These are phyloP conservation scores for Rhizopogon sp. DNA, from an alignment of 768 basidiomycete genomes.

Conservation along the genomic window DNA sequence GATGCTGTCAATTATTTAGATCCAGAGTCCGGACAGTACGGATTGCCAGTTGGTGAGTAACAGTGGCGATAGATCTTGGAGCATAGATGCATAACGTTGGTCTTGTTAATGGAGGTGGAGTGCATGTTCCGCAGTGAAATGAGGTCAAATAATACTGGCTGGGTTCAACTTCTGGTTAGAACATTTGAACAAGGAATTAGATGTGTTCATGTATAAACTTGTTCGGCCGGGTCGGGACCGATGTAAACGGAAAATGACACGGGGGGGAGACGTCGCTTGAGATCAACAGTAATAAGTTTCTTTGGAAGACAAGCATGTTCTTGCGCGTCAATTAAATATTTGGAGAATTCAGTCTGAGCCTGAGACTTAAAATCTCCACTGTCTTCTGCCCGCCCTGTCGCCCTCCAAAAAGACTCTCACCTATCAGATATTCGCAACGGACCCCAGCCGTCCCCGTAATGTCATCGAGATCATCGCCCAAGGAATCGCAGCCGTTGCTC, in stretches of 20 bases:
- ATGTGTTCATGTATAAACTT: slow-evolving; percentile 12
- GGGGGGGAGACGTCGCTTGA: slow-evolving; percentile 12
- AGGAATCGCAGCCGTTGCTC: slow-evolving; percentile 57
- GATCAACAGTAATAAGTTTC: slow-evolving; percentile 19
- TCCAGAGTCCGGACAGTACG: slow-evolving; percentile 5
- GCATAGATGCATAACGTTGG: neutral
- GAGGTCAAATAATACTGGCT: neutral
- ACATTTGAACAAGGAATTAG: neutral
- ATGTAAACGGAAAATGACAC: slow-evolving; percentile 28
- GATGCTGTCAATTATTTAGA: slow-evolving; percentile 1
- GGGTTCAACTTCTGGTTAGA: too few species aligned
- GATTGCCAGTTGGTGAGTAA: neutral
- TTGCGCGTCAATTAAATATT: slow-evolving; percentile 6
- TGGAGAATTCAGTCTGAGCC: slow-evolving; percentile 1
- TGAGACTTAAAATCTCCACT: slow-evolving; percentile 2
- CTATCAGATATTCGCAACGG: slow-evolving; percentile 1
- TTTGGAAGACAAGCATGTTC: slow-evolving; percentile 8
- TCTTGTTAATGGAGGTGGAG: neutral
- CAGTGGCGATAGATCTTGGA: neutral
- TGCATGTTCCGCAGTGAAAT: neutral
- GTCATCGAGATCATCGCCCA: slow-evolving; percentile 39
- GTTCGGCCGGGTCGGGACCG: slow-evolving; percentile 18
- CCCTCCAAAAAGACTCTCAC: slow-evolving; percentile 2
- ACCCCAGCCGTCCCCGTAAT: slow-evolving; percentile 15
- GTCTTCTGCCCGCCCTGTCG: neutral